phyloP scores from a whole-genome alignment of 305 asterid species.

The Salvia sclarea region DNA sequence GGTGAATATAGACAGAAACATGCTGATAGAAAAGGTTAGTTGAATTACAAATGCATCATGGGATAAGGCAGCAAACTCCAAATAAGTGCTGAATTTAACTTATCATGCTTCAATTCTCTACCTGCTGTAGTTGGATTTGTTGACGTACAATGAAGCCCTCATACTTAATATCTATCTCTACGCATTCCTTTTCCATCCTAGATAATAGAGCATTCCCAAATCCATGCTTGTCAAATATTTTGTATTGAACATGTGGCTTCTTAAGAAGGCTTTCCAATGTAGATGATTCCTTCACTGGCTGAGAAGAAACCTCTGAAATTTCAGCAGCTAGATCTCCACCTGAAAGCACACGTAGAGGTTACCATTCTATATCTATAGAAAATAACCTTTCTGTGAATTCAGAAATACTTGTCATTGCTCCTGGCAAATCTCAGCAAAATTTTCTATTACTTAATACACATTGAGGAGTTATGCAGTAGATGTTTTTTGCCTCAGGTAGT shows the following conservation, averaged over 20 bases:
- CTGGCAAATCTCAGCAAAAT: neutral
- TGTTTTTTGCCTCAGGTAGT: too few species aligned
- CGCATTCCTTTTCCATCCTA: slow-evolving; percentile 80
- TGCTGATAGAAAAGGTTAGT: neutral
- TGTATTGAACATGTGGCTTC: slow-evolving; percentile 85
- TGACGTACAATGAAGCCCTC: slow-evolving; percentile 95
- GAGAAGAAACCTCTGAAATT: slow-evolving; percentile 60
- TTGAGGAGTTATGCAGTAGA: neutral
- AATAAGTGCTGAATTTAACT: neutral
- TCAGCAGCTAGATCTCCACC: slow-evolving; percentile 86
- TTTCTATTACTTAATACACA: neutral
- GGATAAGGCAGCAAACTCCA: slow-evolving; percentile 7
- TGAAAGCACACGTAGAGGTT: slow-evolving; percentile 29
- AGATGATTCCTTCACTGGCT: slow-evolving; percentile 78
- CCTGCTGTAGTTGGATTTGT: slow-evolving; percentile 91
- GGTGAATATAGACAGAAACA: neutral
- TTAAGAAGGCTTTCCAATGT: slow-evolving; percentile 88
- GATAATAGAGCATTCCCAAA: slow-evolving; percentile 74
- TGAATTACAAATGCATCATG: neutral
- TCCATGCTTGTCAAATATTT: slow-evolving; percentile 83
- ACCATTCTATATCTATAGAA: too few species aligned
- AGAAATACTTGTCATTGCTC: neutral
- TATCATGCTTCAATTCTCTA: slow-evolving; percentile 29
- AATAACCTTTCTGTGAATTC: neutral
- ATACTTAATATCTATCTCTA: slow-evolving; percentile 92